Conservation (phyloP, 768 basidiomycete genomes). For the Leucocoprinus leucothites region DNA sequence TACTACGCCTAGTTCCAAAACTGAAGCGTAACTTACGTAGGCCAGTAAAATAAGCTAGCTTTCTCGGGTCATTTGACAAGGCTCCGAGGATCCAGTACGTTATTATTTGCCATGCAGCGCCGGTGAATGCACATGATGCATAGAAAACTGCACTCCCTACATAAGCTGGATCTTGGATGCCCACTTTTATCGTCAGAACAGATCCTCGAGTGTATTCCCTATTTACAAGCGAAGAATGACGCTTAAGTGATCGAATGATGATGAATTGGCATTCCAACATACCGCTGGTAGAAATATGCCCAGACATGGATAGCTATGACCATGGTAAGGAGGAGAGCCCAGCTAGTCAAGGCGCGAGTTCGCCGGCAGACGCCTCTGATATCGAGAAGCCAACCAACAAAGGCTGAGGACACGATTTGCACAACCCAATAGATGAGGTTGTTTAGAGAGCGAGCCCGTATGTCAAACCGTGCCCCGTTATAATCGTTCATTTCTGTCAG, state of each 20-base stretch:
- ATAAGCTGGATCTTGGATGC: constrained; percentile 56
- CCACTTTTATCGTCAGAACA: constrained; percentile 45
- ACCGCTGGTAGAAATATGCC: constrained; percentile 78
- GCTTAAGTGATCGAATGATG: neutral
- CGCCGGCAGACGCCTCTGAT: constrained; percentile 53
- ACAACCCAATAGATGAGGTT: constrained; percentile 77
- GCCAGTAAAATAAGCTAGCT: constrained; percentile 79
- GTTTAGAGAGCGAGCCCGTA: constrained; percentile 74
- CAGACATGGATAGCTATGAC: constrained; percentile 71
- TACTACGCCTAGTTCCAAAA: neutral
- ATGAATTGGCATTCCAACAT: constrained; percentile 15
- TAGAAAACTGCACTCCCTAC: constrained; percentile 56
- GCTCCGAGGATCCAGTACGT: constrained; percentile 84
- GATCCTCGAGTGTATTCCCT: constrained; percentile 59
- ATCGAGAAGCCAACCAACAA: constrained; percentile 71
- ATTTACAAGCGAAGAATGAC: constrained; percentile 12
- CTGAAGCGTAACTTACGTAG: constrained; percentile 55
- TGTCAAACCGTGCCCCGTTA: constrained; percentile 78
- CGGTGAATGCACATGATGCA: constrained; percentile 71
- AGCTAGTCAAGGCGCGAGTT: constrained; percentile 66
- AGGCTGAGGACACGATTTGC: constrained; percentile 72
- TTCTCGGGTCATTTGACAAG: constrained; percentile 79
- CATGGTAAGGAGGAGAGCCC: constrained; percentile 59
- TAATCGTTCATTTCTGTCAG: constrained; percentile 72
- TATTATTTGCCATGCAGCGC: constrained; percentile 84